phyloP scores from a whole-genome alignment of 768 basidiomycete species.

The Leccinellum rugosiceps region DNA sequence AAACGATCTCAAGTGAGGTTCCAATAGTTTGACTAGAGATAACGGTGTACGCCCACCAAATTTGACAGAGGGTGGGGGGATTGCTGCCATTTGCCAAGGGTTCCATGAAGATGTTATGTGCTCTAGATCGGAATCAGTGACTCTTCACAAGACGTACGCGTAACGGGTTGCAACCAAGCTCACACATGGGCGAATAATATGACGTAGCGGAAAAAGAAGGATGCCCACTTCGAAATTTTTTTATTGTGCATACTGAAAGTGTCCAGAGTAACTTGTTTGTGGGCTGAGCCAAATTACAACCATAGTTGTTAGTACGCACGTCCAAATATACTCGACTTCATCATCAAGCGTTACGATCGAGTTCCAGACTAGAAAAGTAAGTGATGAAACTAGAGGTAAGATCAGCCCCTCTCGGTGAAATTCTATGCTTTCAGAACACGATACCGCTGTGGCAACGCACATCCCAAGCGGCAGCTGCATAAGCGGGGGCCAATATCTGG shows the following conservation, averaged over 20 bases:
- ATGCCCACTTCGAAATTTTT: conserved; percentile 28
- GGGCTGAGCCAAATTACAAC: background rate
- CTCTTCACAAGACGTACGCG: no score
- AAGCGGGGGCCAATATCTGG: background rate
- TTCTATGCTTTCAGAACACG: background rate
- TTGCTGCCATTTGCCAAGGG: background rate
- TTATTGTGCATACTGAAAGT: conserved; percentile 20
- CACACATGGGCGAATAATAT: conserved; percentile 5
- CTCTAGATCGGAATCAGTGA: no score
- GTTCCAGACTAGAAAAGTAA: conserved; percentile 14
- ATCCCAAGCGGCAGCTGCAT: background rate
- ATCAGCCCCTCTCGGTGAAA: background rate
- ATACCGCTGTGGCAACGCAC: background rate
- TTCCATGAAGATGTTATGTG: no score
- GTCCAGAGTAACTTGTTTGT: background rate
- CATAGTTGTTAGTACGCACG: background rate
- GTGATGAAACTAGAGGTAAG: conserved; percentile 7
- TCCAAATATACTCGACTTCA: conserved; percentile 21
- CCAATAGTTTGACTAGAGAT: background rate
- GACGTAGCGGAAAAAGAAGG: conserved; percentile 25
- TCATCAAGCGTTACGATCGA: conserved; percentile 13
- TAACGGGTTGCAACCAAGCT: background rate
- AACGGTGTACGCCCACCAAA: conserved; percentile 8
- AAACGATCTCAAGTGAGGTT: conserved; percentile 15
- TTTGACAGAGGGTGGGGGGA: conserved; percentile 1